phyloP scores from a whole-genome alignment of 768 basidiomycete genomes.

The Leccinum disarticulatum region DNA sequence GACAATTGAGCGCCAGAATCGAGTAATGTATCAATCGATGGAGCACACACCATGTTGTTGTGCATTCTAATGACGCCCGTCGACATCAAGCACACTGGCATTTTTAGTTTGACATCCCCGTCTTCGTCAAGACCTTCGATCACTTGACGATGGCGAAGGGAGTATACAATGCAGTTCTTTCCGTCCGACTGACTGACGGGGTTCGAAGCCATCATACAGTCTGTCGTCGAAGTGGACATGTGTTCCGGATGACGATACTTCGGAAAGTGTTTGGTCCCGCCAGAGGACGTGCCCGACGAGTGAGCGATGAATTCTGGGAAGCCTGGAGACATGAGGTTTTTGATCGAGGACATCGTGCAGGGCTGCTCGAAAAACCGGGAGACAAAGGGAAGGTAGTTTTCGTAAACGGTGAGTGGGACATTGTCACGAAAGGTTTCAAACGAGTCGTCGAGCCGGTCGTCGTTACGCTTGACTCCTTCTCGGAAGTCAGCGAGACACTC shows the following conservation, averaged over 20 bases:
- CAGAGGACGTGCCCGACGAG: conserved; percentile 3
- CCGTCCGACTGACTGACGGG: conserved; percentile 10
- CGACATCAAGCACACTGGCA: conserved; percentile 23
- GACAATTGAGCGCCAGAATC: background rate
- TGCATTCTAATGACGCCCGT: conserved; percentile 24
- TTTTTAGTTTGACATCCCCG: conserved; percentile 9
- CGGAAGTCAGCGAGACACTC: conserved; percentile 17
- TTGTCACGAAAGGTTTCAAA: conserved; percentile 14
- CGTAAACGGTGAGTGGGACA: conserved; percentile 18
- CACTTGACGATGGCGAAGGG: conserved; percentile 16
- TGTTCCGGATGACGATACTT: conserved; percentile 24
- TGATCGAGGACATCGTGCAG: conserved; percentile 16
- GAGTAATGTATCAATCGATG: background rate
- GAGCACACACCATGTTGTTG: conserved; percentile 16
- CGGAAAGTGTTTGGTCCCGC: conserved; percentile 16
- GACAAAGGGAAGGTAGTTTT: conserved; percentile 20
- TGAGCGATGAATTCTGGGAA: too few relatives aligned
- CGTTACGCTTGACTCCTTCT: background rate
- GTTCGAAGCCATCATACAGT: conserved; percentile 13
- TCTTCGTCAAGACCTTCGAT: conserved; percentile 10
- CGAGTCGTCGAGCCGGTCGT: background rate
- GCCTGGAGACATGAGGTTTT: conserved; percentile 26
- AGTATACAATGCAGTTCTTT: conserved; percentile 23
- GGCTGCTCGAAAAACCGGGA: conserved; percentile 21
- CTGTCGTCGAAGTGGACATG: conserved; percentile 15